These are phyloP conservation scores for Calonectria pauciramosa DNA, from an alignment of 2,329 filamentous ascomycete genomes.

Conservation along the genomic window DNA sequence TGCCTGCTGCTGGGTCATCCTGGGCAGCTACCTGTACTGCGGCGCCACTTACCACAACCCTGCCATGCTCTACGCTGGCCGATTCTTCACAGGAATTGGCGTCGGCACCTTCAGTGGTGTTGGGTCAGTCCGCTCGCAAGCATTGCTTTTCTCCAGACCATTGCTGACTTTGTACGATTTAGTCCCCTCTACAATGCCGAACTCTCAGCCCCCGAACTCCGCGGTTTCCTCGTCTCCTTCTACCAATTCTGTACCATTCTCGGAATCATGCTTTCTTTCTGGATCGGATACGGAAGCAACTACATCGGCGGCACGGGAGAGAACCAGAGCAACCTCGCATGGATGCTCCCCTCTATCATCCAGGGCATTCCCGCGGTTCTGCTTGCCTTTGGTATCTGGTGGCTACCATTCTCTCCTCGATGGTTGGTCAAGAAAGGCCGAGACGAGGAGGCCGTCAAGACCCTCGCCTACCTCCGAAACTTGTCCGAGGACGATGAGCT, in stretches of 20 bases:
- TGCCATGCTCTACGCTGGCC: conserved; percentile 60
- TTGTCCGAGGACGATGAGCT: conserved; percentile 74
- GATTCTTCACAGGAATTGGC: conserved; percentile 64
- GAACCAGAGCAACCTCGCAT: conserved; percentile 56
- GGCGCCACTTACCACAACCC: conserved; percentile 57
- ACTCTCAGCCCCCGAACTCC: conserved; percentile 73
- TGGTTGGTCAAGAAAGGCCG: conserved; percentile 82
- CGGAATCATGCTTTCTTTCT: conserved; percentile 64
- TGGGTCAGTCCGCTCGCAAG: conserved; percentile 14
- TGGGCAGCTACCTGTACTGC: conserved; percentile 60
- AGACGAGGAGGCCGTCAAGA: conserved; percentile 72
- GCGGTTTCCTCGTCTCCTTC: conserved; percentile 74
- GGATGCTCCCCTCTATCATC: conserved; percentile 61
- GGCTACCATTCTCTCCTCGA: conserved; percentile 84
- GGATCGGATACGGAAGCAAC: conserved; percentile 61
- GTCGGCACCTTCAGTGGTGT: conserved; percentile 62
- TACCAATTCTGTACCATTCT: conserved; percentile 66
- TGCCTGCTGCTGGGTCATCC: conserved; percentile 61
- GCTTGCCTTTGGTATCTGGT: conserved; percentile 78
- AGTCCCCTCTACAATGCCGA: conserved; percentile 65
- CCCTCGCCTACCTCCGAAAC: conserved; percentile 73
- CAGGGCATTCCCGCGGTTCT: conserved; percentile 61
- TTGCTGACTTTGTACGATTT: background rate
- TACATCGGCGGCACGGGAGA: conserved; percentile 63
- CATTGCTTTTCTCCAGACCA: too few species aligned